Conservation (phyloP, 805 yeast genomes). For the Nakazawaea ernobii region DNA sequence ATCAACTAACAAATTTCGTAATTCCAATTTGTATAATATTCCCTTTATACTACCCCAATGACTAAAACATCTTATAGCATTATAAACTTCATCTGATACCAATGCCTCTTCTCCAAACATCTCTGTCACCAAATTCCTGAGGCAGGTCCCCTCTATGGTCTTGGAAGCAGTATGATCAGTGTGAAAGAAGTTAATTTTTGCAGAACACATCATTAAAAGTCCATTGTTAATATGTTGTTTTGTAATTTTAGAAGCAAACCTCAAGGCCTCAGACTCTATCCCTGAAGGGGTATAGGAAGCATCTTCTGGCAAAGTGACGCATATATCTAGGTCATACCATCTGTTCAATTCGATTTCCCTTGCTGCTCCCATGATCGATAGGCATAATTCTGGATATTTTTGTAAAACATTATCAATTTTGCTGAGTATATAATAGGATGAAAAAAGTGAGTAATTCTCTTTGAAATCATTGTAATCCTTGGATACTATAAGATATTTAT, state of each 20-base stretch:
- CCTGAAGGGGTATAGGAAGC: conserved; percentile 27
- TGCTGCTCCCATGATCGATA: conserved; percentile 44
- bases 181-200: conserved; percentile 47
- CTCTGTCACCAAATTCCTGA: conserved; percentile 31
- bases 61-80: conserved; percentile 43
- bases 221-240: conserved; percentile 35
- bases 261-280: conserved; percentile 27
- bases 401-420: conserved; percentile 26
- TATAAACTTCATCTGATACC: conserved; percentile 34
- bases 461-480: conserved; percentile 16
- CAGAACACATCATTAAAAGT: conserved; percentile 34
- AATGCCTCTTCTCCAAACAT: conserved; percentile 36
- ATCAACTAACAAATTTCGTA: conserved; percentile 30
- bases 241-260: conserved; percentile 16
- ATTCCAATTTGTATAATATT: conserved; percentile 34
- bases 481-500: conserved; percentile 41
- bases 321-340: conserved; percentile 45
- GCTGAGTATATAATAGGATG: conserved; percentile 37
- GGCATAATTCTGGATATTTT: conserved; percentile 33
- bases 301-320: conserved; percentile 31
- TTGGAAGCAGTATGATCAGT: conserved; percentile 45
- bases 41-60: conserved; percentile 54
- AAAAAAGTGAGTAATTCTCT: conserved; percentile 31
- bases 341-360: conserved; percentile 39
- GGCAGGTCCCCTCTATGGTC: conserved; percentile 40